Conservation (phyloP, 78 protist species). For the slime mould (Dictyostelium discoideum) region dicty_2.7 NC_007089.4:872501-873000, state of each 20-base stretch:
- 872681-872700: conserved; percentile 17
- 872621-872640: no score
- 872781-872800: conserved; percentile 22
- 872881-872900: background rate
- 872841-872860: background rate
- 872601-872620: no score
- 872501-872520: no score
- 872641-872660: background rate
- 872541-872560: background rate
- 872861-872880: conserved; percentile 9
- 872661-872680: background rate
- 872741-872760: conserved; percentile 35
- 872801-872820: background rate
- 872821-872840: background rate
- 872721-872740: conserved; percentile 16
- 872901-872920: conserved; percentile 57
- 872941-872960: no score
- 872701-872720: background rate
- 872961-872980: no score
- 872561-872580: background rate
- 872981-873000: background rate
- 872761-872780: conserved; percentile 36
- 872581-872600: no score
- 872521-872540: no score
- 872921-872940: conserved; percentile 1